Evolutionary conservation across 441 rosid genomes (phyloP).

Genomic region (Syzygium malaccense): DNA sequence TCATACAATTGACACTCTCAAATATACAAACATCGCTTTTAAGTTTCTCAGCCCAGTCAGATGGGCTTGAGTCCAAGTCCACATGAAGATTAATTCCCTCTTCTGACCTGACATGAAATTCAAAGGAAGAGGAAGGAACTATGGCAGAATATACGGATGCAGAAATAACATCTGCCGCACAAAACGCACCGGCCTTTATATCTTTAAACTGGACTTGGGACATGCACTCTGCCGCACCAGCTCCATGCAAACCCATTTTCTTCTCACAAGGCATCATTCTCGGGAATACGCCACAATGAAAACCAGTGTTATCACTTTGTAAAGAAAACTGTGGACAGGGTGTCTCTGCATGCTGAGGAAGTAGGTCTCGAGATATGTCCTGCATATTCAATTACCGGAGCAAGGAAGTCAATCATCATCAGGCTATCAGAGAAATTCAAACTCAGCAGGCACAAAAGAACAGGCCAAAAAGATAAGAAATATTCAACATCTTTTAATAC

Average conservation of each 20-base stretch:
- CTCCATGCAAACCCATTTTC: neutral
- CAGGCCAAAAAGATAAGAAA: neutral
- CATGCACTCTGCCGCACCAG: constrained; percentile 15
- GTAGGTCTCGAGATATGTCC: neutral
- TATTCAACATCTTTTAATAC: neutral
- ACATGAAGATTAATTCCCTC: constrained; percentile 76
- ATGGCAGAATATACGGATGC: constrained; percentile 14
- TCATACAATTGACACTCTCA: constrained; percentile 30
- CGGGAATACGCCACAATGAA: constrained; percentile 20
- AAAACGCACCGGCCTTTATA: constrained; percentile 15
- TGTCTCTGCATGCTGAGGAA: constrained; percentile 1
- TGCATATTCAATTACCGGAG: neutral
- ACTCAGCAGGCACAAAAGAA: neutral
- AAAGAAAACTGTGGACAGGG: constrained; percentile 22
- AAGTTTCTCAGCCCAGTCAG: constrained; percentile 61
- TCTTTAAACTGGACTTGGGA: constrained; percentile 17
- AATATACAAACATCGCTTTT: constrained; percentile 40
- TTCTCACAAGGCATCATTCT: constrained; percentile 16
- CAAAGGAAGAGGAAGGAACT: constrained; percentile 44
- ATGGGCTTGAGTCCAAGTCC: constrained; percentile 60
- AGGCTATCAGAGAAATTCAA: neutral
- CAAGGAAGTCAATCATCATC: neutral
- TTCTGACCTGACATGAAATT: constrained; percentile 64
- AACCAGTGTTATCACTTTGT: constrained; percentile 17
- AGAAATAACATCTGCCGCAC: constrained; percentile 15